A percentile compares a stretch with the other conserved stretches of the same genome.
Evolutionary conservation across 306 rosid genomes (phyloP).

Genomic region (Quercus aquifolioides): DNA sequence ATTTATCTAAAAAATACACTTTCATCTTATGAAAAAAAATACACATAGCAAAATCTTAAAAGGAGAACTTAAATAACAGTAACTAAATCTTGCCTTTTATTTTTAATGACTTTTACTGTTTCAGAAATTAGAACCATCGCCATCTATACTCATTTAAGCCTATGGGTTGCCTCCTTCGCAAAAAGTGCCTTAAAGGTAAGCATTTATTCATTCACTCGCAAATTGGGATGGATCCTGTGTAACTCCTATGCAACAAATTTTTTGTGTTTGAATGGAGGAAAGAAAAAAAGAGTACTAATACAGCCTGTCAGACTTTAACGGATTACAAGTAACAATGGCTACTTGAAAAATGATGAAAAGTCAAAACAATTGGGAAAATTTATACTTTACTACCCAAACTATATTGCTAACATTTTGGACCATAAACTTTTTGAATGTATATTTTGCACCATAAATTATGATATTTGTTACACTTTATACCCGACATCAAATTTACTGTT

Average conservation of each 20-base stretch:
- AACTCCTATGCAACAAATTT: constrained; percentile 33
- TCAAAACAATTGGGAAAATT: too few species aligned
- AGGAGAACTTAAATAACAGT: too few species aligned
- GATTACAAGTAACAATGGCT: constrained; percentile 6
- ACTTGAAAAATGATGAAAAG: not conserved
- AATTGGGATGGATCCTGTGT: constrained; percentile 34
- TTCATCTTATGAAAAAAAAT: too few species aligned
- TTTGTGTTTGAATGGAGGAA: constrained; percentile 33
- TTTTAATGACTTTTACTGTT: not conserved
- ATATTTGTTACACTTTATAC: too few species aligned
- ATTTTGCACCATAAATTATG: too few species aligned
- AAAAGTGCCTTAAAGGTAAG: constrained; percentile 28
- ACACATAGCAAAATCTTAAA: too few species aligned
- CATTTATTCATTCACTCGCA: constrained; percentile 32
- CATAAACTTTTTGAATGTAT: too few species aligned
- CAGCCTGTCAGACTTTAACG: constrained; percentile 32
- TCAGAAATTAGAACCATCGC: constrained; percentile 47
- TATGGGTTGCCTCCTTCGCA: constrained; percentile 53
- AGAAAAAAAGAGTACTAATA: constrained; percentile 10
- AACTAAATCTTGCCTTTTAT: not conserved
- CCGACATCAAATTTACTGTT: too few species aligned
- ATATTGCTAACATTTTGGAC: too few species aligned
- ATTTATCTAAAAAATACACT: too few species aligned
- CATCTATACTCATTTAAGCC: constrained; percentile 45
- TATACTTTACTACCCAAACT: not conserved